Base-by-base conservation (phyloP, 2,329 filamentous ascomycete species). In the Dactylellina haptotyla region DNA sequence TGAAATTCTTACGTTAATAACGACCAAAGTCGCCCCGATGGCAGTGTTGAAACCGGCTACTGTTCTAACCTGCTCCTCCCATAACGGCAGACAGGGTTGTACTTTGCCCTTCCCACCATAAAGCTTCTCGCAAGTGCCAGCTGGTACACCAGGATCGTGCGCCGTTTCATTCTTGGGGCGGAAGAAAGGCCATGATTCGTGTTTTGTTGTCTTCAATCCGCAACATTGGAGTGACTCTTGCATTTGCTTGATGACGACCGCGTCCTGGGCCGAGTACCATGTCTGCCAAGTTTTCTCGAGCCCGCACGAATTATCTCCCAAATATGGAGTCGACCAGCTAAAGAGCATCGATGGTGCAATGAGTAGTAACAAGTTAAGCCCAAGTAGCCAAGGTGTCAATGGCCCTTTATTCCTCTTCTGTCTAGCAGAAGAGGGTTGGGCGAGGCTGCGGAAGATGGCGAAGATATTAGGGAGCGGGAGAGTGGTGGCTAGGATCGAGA, bases 181-280 rank as follows among this genome's bases (percentile, higher is more conserved):
- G n/a, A n/a, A n/a, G n/a, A n/a, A n/a, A n/a, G n/a, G n/a, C n/a
- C n/a, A n/a, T n/a, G n/a, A n/a, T n/a, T n/a, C n/a, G n/a, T n/a
- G n/a, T n/a, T n/a, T n/a, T n/a, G n/a, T n/a, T 10, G 37, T n/a
- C 12, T 16, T 26, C 10, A 66, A 73, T 10, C 69, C 69, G 18
- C 69, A 73, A 32, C 69, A 73, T 12, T 50, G 20, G 12, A 73
- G 25, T 3, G 28, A 14, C n/a, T 61, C 56, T 16, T 73, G 69
- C 2, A 73, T 16, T 5, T 32, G 46, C 20, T 56, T 56, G 2
- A 73, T 57, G 8, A 54, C 53, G 9, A 30, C 9, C 14, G 16
- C 23, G 37, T 66, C 16, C 1, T 66, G n/a, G 0, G 45, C 45
- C 1, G 53, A 62, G 18, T 50, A 73, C 69, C 69, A 73, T n/a